phyloP scores from a whole-genome alignment of 495 filamentous ascomycete species.

The Lichenothelia convexa region DNA sequence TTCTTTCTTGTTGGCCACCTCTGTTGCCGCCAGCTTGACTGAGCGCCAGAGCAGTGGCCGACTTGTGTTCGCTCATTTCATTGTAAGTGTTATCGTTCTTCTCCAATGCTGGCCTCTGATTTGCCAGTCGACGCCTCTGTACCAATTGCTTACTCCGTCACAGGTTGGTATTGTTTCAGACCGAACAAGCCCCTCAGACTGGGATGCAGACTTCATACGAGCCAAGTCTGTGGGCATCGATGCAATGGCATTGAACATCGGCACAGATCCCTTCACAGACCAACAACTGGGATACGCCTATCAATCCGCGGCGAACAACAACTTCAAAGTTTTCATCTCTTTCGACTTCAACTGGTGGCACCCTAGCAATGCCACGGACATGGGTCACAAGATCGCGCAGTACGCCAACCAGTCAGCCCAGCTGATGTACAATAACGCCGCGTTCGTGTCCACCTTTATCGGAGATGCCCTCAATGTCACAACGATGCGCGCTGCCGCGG shows the following conservation, averaged over 20 bases:
- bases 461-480: slow-evolving; percentile 21
- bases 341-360: slow-evolving; percentile 39
- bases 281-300: slow-evolving; percentile 34
- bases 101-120: not conserved
- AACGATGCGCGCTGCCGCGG: not conserved
- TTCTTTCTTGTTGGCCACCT: not conserved
- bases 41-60: not conserved
- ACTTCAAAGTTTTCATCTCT: slow-evolving; percentile 48
- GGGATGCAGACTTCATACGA: slow-evolving; percentile 38
- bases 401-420: slow-evolving; percentile 35
- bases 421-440: slow-evolving; percentile 33
- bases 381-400: slow-evolving; percentile 35
- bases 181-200: slow-evolving; percentile 13
- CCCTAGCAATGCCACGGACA: slow-evolving; percentile 34
- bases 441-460: slow-evolving; percentile 60
- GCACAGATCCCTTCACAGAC: slow-evolving; percentile 26
- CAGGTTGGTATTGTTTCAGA: not conserved
- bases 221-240: slow-evolving; percentile 49
- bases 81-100: not conserved
- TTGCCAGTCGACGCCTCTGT: not conserved
- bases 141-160: not conserved
- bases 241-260: slow-evolving; percentile 56
- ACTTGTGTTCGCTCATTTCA: slow-evolving; percentile 6
- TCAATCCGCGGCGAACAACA: slow-evolving; percentile 30
- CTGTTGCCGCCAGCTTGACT: not conserved